These are phyloP conservation scores for Penicillium pulvis DNA, from an alignment of 495 filamentous ascomycete genomes.

Conservation along the genomic window DNA sequence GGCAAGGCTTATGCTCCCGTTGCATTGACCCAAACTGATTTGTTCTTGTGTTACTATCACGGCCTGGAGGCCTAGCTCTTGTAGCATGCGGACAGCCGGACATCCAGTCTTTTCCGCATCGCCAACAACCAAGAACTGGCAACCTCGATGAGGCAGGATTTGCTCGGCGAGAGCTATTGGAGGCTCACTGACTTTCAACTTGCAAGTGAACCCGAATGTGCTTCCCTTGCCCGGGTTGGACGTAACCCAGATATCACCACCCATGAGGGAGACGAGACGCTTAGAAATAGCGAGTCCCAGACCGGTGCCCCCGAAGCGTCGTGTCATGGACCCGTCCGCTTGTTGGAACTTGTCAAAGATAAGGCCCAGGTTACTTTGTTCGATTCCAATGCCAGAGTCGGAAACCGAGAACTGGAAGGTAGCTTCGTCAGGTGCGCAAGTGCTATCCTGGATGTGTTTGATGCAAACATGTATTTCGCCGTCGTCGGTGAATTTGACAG, in stretches of 20 bases:
- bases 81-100: slow-evolving; percentile 71
- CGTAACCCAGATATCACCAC: slow-evolving; percentile 83
- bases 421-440: slow-evolving; percentile 41
- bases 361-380: slow-evolving; percentile 66
- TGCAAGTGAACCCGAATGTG: slow-evolving; percentile 83
- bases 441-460: slow-evolving; percentile 57
- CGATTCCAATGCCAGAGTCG: slow-evolving; percentile 83
- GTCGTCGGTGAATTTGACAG: slow-evolving; percentile 79
- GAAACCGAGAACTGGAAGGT: slow-evolving; percentile 58
- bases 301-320: slow-evolving; percentile 77
- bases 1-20: slow-evolving; percentile 50
- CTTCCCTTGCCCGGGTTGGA: slow-evolving; percentile 82
- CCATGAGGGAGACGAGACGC: slow-evolving; percentile 76
- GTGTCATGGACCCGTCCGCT: slow-evolving; percentile 90
- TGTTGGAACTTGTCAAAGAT: slow-evolving; percentile 85
- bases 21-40: slow-evolving; percentile 46
- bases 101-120: slow-evolving; percentile 67
- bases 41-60: slow-evolving; percentile 63
- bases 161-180: slow-evolving; percentile 74
- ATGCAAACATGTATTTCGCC: slow-evolving; percentile 63
- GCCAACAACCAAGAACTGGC: slow-evolving; percentile 87
- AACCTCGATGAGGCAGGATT: slow-evolving; percentile 72
- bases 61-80: slow-evolving; percentile 69
- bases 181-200: slow-evolving; percentile 71
- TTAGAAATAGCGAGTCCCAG: slow-evolving; percentile 78